Evolutionary conservation across 139 green algal genomes (phyloP).

Genomic region (Chlorella sorokiniana): DNA sequence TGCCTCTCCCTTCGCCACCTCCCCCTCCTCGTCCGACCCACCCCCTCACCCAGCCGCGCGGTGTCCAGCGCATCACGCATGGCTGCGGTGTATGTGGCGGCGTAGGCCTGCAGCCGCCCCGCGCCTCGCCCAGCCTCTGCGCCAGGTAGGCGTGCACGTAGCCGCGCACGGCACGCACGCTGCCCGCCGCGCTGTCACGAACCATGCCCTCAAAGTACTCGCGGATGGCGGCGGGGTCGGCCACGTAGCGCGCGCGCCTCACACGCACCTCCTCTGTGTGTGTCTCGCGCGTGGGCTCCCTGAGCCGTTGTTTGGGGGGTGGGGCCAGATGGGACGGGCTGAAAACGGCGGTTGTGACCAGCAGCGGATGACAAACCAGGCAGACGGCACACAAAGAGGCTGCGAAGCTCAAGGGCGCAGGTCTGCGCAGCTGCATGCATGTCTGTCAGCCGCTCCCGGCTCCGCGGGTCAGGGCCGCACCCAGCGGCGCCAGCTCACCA

Average conservation of each 20-base stretch:
- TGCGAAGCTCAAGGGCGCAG: too few species aligned
- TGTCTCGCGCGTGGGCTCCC: neutral
- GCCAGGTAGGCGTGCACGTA: slow-evolving; percentile 13
- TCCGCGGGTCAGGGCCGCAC: too few species aligned
- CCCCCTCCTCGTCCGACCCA: neutral
- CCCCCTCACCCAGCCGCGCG: neutral
- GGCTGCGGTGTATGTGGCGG: neutral
- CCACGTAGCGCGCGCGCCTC: neutral
- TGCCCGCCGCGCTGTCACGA: neutral
- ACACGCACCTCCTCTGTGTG: neutral
- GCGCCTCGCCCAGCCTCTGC: slow-evolving; percentile 6
- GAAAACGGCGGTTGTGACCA: neutral
- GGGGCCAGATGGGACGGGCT: neutral
- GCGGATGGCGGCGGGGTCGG: neutral
- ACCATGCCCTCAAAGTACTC: slow-evolving; percentile 11
- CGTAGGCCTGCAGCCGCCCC: slow-evolving; percentile 8
- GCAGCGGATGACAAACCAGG: neutral
- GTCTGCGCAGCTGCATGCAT: too few species aligned
- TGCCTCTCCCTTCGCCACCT: too few species aligned
- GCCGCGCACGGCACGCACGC: neutral
- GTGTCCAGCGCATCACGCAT: slow-evolving; percentile 2
- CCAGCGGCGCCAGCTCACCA: neutral
- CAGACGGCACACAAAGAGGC: neutral
- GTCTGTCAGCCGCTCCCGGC: too few species aligned
- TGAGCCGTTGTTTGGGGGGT: neutral